Conservation (phyloP, 1,284 basidiomycete genomes). For the Moesziomyces sp. region DNA sequence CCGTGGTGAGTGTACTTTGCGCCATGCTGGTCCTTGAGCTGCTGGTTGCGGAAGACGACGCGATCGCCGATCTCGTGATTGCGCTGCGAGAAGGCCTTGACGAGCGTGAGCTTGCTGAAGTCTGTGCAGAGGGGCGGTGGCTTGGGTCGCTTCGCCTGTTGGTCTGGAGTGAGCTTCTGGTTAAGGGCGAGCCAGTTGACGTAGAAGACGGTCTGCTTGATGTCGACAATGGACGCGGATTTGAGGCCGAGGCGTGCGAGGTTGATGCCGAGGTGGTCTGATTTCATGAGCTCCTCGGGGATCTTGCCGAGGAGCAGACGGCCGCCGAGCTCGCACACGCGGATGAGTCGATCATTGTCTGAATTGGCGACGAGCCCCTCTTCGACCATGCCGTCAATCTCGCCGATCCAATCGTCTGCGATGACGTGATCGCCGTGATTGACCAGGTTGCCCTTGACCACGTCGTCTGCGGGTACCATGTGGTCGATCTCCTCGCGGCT, state of each 20-base stretch:
- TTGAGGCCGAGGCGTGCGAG: constrained; percentile 68
- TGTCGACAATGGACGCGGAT: constrained; percentile 72
- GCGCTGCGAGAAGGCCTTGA: constrained; percentile 45
- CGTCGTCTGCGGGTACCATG: constrained; percentile 75
- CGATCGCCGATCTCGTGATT: constrained; percentile 65
- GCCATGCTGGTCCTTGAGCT: constrained; percentile 41
- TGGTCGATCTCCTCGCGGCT: constrained; percentile 74
- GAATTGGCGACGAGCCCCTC: constrained; percentile 76
- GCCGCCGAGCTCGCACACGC: constrained; percentile 38
- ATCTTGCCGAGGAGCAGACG: constrained; percentile 39
- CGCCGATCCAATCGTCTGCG: constrained; percentile 86
- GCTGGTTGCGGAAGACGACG: constrained; percentile 60
- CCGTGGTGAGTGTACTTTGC: constrained; percentile 42
- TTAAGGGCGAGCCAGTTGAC: constrained; percentile 89
- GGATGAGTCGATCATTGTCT: constrained; percentile 68
- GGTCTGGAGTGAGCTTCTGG: constrained; percentile 71
- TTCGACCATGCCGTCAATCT: constrained; percentile 78
- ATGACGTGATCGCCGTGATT: constrained; percentile 72
- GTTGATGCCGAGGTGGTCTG: constrained; percentile 66
- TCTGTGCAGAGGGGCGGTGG: constrained; percentile 48
- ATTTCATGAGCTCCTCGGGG: constrained; percentile 41
- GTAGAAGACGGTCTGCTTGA: constrained; percentile 82
- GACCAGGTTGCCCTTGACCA: constrained; percentile 66
- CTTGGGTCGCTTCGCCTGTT: constrained; percentile 42
- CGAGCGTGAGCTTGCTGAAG: constrained; percentile 36